These are phyloP conservation scores for Glomus cerebriforme DNA, from an alignment of 192 early-diverging fungal species.

Conservation along the genomic window DNA sequence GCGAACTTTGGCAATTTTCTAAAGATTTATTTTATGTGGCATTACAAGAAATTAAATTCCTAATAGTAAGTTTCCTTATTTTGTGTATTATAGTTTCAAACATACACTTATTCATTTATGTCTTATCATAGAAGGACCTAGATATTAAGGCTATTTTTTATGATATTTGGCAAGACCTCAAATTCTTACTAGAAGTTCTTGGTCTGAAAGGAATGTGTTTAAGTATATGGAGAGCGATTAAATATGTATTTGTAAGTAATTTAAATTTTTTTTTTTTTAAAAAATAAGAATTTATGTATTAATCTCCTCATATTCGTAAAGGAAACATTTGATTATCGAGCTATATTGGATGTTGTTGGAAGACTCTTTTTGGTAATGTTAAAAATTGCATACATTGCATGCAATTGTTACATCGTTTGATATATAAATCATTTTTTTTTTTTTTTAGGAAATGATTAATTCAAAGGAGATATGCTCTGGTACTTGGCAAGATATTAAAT, in stretches of 20 bases:
- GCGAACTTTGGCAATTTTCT: not conserved
- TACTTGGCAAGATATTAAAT: not conserved
- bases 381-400: not conserved
- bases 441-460: not conserved
- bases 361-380: not conserved
- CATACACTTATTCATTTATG: not conserved
- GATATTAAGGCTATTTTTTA: not conserved
- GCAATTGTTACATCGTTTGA: not conserved
- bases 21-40: not conserved
- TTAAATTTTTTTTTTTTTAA: too few species aligned
- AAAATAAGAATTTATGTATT: not conserved
- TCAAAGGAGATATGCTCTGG: not conserved
- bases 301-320: not conserved
- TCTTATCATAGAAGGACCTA: not conserved
- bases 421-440: not conserved
- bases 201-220: not conserved
- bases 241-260: not conserved
- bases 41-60: not conserved
- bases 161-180: not conserved
- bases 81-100: not conserved
- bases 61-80: not conserved
- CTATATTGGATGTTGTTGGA: not conserved
- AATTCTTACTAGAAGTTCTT: not conserved
- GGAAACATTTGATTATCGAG: not conserved
- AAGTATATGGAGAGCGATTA: not conserved